A percentile compares a stretch with the other conserved stretches of the same genome.
Conservation (phyloP, 2,329 filamentous ascomycete species). For the Xylariaceae sp. region DNA sequence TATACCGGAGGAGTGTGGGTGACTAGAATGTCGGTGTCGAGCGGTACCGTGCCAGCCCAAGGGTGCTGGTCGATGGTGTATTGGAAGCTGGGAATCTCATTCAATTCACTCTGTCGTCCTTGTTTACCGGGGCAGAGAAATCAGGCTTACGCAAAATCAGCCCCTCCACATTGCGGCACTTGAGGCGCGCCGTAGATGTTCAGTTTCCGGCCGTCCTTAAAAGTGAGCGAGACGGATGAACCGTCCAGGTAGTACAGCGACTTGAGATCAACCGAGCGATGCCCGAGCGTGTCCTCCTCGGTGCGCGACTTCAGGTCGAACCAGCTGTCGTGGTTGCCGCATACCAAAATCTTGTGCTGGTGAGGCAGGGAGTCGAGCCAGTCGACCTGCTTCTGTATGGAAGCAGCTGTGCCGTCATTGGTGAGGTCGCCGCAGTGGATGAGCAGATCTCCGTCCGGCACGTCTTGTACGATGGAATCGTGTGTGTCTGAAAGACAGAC, state of each 20-base stretch:
- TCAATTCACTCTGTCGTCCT: slow-evolving; percentile 3
- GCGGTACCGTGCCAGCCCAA: slow-evolving; percentile 67
- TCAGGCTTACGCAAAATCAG: slow-evolving; percentile 52
- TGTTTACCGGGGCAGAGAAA: not conserved
- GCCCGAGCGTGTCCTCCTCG: slow-evolving; percentile 48
- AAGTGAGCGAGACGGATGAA: slow-evolving; percentile 56
- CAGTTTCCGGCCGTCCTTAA: slow-evolving; percentile 54
- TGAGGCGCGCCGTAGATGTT: slow-evolving; percentile 77
- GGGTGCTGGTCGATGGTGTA: slow-evolving; percentile 61
- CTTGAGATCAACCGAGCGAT: slow-evolving; percentile 57
- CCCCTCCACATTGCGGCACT: slow-evolving; percentile 68
- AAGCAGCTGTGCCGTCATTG: slow-evolving; percentile 62
- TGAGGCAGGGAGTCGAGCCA: slow-evolving; percentile 75
- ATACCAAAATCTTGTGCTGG: slow-evolving; percentile 72
- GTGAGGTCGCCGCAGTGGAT: slow-evolving; percentile 87
- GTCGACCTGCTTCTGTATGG: slow-evolving; percentile 78
- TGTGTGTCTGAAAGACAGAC: slow-evolving; percentile 93
- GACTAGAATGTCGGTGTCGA: slow-evolving; percentile 69
- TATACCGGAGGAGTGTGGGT: slow-evolving; percentile 72
- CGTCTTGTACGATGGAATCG: slow-evolving; percentile 48
- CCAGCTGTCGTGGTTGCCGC: slow-evolving; percentile 85
- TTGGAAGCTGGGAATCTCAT: slow-evolving; percentile 58
- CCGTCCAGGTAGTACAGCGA: slow-evolving; percentile 72
- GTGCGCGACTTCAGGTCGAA: slow-evolving; percentile 64
- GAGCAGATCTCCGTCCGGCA: slow-evolving; percentile 76